phyloP scores from a whole-genome alignment of 305 asterid genomes.

The Withania somnifera region DNA sequence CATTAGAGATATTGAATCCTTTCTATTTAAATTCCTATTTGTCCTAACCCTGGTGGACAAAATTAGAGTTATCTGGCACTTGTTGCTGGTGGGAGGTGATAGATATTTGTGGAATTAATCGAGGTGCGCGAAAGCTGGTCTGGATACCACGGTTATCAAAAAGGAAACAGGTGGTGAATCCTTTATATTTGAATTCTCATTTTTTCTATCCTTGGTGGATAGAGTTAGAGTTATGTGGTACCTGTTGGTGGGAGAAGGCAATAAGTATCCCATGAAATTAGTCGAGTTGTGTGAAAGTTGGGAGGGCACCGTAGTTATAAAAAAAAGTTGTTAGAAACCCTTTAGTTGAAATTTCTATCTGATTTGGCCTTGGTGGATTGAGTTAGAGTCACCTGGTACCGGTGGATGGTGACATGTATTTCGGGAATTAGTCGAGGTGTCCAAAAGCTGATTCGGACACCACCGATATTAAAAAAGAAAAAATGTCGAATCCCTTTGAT shows the following conservation, averaged over 20 bases:
- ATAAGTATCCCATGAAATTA: neutral
- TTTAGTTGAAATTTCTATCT: neutral
- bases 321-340: neutral
- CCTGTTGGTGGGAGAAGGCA: neutral
- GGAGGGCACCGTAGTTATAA: neutral
- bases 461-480: neutral
- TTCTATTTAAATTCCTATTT: too few species aligned
- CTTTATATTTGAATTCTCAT: neutral
- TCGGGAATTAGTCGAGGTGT: neutral
- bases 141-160: neutral
- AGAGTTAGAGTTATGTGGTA: neutral
- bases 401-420: neutral
- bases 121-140: neutral
- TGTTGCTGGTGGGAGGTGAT: too few species aligned
- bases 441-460: neutral
- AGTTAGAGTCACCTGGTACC: too few species aligned
- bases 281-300: neutral
- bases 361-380: too few species aligned
- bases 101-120: neutral
- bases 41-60: too few species aligned
- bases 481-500: neutral
- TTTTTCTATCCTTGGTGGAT: neutral
- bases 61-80: too few species aligned
- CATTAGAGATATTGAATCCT: too few species aligned
- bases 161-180: neutral